Percentiles rank a stretch among this genome's conserved stretches.
phyloP scores from a whole-genome alignment of 2,329 filamentous ascomycete species.

The Ceratocystis eucalypticola region DNA sequence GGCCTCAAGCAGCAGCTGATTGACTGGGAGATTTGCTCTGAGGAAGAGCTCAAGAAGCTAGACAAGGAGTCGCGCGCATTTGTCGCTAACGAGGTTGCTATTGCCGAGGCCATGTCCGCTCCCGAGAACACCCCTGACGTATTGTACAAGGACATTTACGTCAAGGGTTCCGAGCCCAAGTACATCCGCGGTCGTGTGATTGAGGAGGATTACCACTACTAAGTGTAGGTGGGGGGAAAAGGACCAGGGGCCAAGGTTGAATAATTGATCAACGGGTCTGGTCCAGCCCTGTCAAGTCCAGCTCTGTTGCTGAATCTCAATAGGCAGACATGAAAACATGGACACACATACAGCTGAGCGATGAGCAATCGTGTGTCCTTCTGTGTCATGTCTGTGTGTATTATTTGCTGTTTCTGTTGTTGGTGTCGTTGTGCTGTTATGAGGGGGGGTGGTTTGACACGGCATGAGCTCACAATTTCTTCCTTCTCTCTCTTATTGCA shows the following conservation, averaged over 20 bases:
- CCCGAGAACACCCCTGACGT: slow-evolving; percentile 71
- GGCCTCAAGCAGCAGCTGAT: slow-evolving; percentile 96
- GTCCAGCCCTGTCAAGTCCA: neutral
- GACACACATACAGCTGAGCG: slow-evolving; percentile 20
- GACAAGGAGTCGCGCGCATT: slow-evolving; percentile 83
- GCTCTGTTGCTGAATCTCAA: neutral
- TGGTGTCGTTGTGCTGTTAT: neutral
- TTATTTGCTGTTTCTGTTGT: neutral
- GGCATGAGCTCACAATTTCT: neutral
- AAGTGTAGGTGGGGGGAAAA: neutral
- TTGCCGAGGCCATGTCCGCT: slow-evolving; percentile 72
- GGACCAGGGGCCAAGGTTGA: neutral
- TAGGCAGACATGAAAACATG: neutral
- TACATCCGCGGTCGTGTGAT: slow-evolving; percentile 77
- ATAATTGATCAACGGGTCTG: neutral
- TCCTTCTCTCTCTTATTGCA: neutral
- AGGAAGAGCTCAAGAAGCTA: slow-evolving; percentile 91
- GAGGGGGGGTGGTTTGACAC: neutral
- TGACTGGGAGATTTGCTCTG: slow-evolving; percentile 80
- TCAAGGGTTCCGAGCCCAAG: slow-evolving; percentile 69
- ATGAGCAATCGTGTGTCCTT: slow-evolving; percentile 22
- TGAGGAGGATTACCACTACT: slow-evolving; percentile 85
- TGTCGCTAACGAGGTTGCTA: slow-evolving; percentile 81
- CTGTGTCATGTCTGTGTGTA: neutral
- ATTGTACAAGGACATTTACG: slow-evolving; percentile 94